Conservation (phyloP, 2,329 filamentous ascomycete species). For the Aspergillus eucalypticola region DNA sequence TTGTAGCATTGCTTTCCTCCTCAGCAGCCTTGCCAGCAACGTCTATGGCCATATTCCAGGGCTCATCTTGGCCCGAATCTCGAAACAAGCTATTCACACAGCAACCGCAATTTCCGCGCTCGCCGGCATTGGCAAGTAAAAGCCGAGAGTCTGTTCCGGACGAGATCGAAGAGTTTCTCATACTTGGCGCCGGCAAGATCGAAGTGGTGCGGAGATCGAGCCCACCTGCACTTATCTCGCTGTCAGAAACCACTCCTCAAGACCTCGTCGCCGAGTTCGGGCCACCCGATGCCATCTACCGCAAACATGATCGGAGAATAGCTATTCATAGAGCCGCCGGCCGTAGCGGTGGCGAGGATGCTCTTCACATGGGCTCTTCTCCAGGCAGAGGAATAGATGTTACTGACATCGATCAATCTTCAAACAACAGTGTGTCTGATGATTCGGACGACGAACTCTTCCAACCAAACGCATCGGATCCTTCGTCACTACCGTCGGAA, state of each 20-base stretch:
- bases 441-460: conserved; percentile 62
- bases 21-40: conserved; percentile 73
- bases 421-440: conserved; percentile 69
- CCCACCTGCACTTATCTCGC: conserved; percentile 66
- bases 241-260: conserved; percentile 88
- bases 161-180: conserved; percentile 77
- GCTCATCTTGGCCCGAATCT: conserved; percentile 85
- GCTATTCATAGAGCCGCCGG: conserved; percentile 66
- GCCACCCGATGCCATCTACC: conserved; percentile 89
- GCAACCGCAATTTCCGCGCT: conserved; percentile 71
- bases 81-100: conserved; percentile 75
- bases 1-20: conserved; percentile 81
- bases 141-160: conserved; percentile 80
- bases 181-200: conserved; percentile 75
- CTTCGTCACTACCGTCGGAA: conserved; percentile 47
- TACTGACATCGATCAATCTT: conserved; percentile 74
- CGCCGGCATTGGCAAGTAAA: conserved; percentile 67
- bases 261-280: conserved; percentile 88
- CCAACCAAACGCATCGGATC: conserved; percentile 62
- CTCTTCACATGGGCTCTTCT: conserved; percentile 38
- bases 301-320: conserved; percentile 85
- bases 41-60: conserved; percentile 88
- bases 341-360: conserved; percentile 30
- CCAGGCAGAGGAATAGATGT: conserved; percentile 40
- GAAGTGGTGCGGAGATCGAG: conserved; percentile 74